Evolutionary conservation across 768 basidiomycete genomes (phyloP).

Genomic region (Trametes sanguinea): DNA sequence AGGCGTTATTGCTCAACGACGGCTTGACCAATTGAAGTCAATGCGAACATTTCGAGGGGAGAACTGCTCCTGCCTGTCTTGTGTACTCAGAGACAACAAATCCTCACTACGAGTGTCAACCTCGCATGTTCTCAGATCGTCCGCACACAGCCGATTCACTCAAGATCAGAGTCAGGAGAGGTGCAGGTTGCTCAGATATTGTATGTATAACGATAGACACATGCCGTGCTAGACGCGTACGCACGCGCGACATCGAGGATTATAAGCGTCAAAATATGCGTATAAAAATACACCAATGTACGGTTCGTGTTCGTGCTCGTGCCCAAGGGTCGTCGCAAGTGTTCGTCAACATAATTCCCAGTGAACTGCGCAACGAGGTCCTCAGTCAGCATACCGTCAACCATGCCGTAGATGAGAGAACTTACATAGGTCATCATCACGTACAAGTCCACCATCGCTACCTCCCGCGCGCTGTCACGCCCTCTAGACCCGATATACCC

Average conservation of each 20-base stretch:
- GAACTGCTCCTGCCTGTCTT: no score
- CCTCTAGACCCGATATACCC: no score
- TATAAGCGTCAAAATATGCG: neutral
- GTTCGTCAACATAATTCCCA: neutral
- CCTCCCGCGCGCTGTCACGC: no score
- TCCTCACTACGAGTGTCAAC: no score
- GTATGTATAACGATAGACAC: conserved; percentile 12
- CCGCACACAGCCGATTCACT: no score
- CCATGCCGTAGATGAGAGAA: neutral
- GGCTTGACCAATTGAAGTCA: conserved; percentile 29
- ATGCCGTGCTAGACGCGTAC: neutral
- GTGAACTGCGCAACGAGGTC: no score
- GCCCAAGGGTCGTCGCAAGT: neutral
- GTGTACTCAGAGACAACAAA: no score
- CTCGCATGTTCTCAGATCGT: no score
- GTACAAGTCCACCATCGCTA: neutral
- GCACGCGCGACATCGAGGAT: neutral
- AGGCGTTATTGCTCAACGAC: conserved; percentile 41
- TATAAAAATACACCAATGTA: neutral
- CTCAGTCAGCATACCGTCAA: no score
- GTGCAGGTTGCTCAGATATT: neutral
- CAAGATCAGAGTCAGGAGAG: no score
- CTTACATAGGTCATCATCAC: neutral
- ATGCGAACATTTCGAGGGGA: neutral
- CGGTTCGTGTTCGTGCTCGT: neutral